Conservation (phyloP, 2,329 filamentous ascomycete species). For the Penicillium sp. region DNA sequence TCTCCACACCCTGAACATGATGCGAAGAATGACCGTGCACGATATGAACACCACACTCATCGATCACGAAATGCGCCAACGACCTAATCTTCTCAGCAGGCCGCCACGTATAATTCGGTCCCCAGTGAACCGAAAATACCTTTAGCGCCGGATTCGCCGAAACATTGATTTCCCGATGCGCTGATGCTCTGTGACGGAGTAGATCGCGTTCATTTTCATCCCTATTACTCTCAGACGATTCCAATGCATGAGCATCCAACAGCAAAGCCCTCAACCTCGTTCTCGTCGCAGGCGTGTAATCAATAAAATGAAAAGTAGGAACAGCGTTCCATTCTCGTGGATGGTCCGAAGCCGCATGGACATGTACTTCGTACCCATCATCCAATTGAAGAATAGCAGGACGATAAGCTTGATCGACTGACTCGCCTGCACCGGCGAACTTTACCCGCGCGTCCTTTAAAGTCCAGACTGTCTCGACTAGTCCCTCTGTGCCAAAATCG, state of each 20-base stretch:
- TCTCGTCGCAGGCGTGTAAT: conserved; percentile 28
- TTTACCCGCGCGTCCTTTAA: conserved; percentile 25
- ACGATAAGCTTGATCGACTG: conserved; percentile 24
- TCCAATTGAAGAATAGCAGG: conserved; percentile 26
- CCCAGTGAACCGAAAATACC: conserved; percentile 41
- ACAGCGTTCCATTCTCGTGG: conserved; percentile 32
- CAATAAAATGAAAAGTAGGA: conserved; percentile 36
- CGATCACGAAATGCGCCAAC: conserved; percentile 39
- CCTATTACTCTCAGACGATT: no score
- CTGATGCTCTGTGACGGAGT: no score
- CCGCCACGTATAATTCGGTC: conserved; percentile 39
- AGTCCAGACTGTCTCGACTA: conserved; percentile 33
- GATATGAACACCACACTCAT: conserved; percentile 42
- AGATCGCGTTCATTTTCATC: no score
- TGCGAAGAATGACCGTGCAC: conserved; percentile 42
- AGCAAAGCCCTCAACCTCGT: conserved; percentile 23
- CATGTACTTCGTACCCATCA: conserved; percentile 22
- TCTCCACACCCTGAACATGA: conserved; percentile 41
- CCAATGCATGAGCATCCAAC: not conserved
- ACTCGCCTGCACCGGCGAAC: conserved; percentile 33
- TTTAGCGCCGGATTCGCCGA: conserved; percentile 26
- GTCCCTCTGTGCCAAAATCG: conserved; percentile 34
- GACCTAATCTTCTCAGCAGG: conserved; percentile 29
- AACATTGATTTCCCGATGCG: no score
- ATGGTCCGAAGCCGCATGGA: conserved; percentile 39